Base-by-base conservation (phyloP, 1,284 basidiomycete species). In the Cryptococcus neoformans region DNA sequence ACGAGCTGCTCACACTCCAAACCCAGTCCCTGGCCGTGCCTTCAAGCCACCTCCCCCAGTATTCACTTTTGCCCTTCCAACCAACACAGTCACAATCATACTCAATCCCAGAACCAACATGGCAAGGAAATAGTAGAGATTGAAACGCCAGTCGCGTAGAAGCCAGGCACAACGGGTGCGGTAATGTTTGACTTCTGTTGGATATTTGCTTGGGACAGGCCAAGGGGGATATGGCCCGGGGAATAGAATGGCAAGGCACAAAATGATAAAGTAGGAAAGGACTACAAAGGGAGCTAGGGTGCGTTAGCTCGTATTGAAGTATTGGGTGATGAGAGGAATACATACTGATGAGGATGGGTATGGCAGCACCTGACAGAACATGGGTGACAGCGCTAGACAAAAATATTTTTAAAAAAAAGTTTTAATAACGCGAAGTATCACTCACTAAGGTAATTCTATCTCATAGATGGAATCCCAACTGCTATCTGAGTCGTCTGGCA, bases 391-490 rank as follows among this genome's bases (percentile, higher is more conserved):
- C 46, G 9, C 59, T 60, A 44, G 12, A 10, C n/a, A 17, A n/a
- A 42, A 10, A 21, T 40, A 28, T 21, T n/a, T 39, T 35, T 40
- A 3, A 21, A 12, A n/a, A 21, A 17, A 14, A 1, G 28, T 54
- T 9, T 12, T 28, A 28, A 28, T 28, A 28, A 4, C 4, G 28
- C 16, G 4, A 7, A 38, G 8, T 17, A 21, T 16, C 11, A 59
- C 56, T 53, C 51, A 61, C 59, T 54, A 36, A 0, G 59, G 59
- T n/a, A 57, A 51, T 16, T 49, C 42, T 1, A 58, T 10, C n/a
- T 51, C 41, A 39, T 50, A 41, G 10, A 61, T 48, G 45, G 17
- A 40, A 49, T 61, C 56, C 56, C 56, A 56, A 10, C 17, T 14
- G 6, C 40, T 47, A 17, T 51, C 28, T 6, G 53, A 37, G 36